Evolutionary conservation across 139 green algal species (phyloP), one percentile per base, ranked within the genome.

Genomic region (Chlorokybus atmophyticus): DNA sequence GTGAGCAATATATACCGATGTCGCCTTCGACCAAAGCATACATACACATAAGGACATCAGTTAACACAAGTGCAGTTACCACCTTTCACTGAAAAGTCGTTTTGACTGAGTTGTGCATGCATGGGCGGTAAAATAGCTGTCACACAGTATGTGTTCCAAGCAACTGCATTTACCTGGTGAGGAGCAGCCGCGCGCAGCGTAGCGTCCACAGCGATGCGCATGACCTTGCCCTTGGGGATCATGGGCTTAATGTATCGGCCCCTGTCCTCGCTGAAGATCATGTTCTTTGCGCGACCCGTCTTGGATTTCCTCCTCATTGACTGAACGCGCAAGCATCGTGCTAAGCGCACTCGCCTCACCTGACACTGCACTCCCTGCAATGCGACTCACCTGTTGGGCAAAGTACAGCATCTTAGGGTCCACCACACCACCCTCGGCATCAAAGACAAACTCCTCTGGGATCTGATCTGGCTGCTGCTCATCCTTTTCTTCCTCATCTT

Each of bases 391-490:
- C 67, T 81, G 55, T 68, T 94, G 82, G 3, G 87, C 89, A 61
- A 98, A 97, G 64, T 81, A 77, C 32, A 97, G 77, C 40, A 98
- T 67, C 27, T 61, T 74, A 31, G 84, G 77, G 75, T 98, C 91
- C 49, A 94, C 61, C 59, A 97, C 78, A 8, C 90, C 88, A 23
- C 89, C 91, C 73, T 98, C 91, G 10, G 82, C 58, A 67, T 97
- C 89, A 66, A 98, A 95, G 58, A 98, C 83, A 65, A 98, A 98
- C 83, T 98, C 88, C 76, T 98, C 81, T 0, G 91, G 91, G 14
- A 98, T 74, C 79, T 95, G 75, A 42, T 87, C 79, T 21, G 75
- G 40, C 52, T 81, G 63, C 7, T 80, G 40, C 14, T 82, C 75
- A 30, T 76, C 40, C 44, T 82, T 59, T 35, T 80, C 71, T 28